phyloP scores from a whole-genome alignment of 2,329 filamentous ascomycete genomes.

The Phialocephala sp. region DNA sequence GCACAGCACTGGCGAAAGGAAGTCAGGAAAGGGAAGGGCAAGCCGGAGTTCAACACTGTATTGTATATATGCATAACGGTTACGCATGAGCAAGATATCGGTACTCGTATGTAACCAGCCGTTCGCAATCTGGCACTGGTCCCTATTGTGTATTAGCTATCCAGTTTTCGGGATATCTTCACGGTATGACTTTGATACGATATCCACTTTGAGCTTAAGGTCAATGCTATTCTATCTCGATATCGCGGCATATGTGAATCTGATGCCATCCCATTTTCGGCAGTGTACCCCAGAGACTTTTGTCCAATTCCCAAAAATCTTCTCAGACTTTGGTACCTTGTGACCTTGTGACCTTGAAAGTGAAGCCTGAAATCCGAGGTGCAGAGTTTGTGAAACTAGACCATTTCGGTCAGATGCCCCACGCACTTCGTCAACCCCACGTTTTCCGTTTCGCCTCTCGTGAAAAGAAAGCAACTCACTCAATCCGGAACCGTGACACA shows the following conservation, averaged over 20 bases:
- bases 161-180: not conserved
- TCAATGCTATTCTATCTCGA: not conserved
- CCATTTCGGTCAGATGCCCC: not conserved
- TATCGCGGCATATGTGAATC: not conserved
- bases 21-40: not conserved
- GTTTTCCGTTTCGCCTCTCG: not conserved
- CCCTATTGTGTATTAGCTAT: not conserved
- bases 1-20: slow-evolving; percentile 5
- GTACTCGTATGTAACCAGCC: not conserved
- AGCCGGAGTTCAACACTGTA: not conserved
- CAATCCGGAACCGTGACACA: not conserved
- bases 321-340: not conserved
- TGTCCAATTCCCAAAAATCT: not conserved
- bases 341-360: not conserved
- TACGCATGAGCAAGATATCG: not conserved
- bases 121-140: not conserved
- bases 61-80: slow-evolving; percentile 12
- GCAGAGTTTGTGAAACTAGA: not conserved
- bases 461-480: not conserved
- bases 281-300: not conserved
- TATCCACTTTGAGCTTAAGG: not conserved
- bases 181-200: not conserved
- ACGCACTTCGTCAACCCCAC: slow-evolving; percentile 6
- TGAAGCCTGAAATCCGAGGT: not conserved
- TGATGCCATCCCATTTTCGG: not conserved